Base-by-base conservation (phyloP, 148 eudicot genomes). In the Hydrangea macrophylla region DNA sequence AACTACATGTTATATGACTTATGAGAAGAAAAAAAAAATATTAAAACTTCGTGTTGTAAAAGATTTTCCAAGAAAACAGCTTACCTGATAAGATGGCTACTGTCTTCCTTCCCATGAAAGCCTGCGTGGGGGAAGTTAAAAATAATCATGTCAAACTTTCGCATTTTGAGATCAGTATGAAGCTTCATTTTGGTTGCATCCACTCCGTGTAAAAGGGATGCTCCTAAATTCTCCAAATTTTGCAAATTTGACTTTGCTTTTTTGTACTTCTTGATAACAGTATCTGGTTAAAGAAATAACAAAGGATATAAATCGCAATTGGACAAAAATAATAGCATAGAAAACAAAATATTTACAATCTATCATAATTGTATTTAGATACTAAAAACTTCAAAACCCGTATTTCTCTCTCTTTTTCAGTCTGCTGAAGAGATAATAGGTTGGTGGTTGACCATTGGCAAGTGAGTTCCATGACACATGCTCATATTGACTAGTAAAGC, bases 41-140 rank as follows among this genome's bases (percentile, higher is more conserved):
- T n/a, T n/a, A n/a, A n/a, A n/a, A n/a, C n/a, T n/a, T n/a, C n/a
- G n/a, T n/a, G n/a, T n/a, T 22, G 20, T 17, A 32, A 58, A 4
- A 60, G 39, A 27, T 15, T 45, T 18, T 25, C 28, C 8, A 30
- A 35, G 60, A 45, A 22, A 55, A 10, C 51, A 24, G 48, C 84
- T 77, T 69, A 88, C 94, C 42, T 44, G 48, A 89, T 86, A 22
- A 82, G 57, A 39, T 2, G 55, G 0, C 4, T n/a, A 28, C 20
- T 20, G 25, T 74, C 72, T 80, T 82, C 86, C 63, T 42, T 75
- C 28, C 85, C 82, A 70, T 71, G 59, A 55, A 89, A 86, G 51
- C 96, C 91, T 4, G 92, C 96, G 31, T 82, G 96, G 10, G 96
- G 89, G 27, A 89, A 89, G 66, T 89, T 89, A 33, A 67, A 89